These are phyloP conservation scores for Grammothele lineata DNA, from an alignment of 768 basidiomycete species.

Conservation along the genomic window DNA sequence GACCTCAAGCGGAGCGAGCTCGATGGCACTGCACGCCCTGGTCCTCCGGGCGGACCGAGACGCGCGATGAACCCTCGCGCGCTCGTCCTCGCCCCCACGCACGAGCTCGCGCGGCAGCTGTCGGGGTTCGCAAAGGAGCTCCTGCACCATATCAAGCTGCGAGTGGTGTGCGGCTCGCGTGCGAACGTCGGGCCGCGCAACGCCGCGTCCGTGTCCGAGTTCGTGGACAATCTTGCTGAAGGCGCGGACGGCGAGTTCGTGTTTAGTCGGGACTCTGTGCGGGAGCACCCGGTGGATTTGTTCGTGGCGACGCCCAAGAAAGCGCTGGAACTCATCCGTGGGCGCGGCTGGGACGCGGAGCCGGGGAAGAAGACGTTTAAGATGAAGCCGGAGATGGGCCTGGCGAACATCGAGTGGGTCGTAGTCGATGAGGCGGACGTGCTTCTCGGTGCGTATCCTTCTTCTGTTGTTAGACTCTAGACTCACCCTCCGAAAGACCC, in stretches of 20 bases:
- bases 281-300: conserved; percentile 42
- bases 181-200: conserved; percentile 39
- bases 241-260: conserved; percentile 17
- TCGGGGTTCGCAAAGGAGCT: conserved; percentile 70
- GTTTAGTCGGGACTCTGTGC: conserved; percentile 21
- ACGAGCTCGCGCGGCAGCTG: conserved; percentile 83
- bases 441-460: conserved; percentile 62
- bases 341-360: conserved; percentile 48
- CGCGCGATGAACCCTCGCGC: conserved; percentile 64
- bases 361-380: conserved; percentile 26
- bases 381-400: conserved; percentile 53
- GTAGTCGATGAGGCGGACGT: conserved; percentile 91
- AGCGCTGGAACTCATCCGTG: conserved; percentile 54
- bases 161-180: conserved; percentile 66
- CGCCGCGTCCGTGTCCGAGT: conserved; percentile 41
- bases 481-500: conserved; percentile 46
- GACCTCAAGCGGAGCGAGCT: conserved; percentile 66
- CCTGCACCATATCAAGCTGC: conserved; percentile 69
- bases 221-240: conserved; percentile 35
- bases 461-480: neutral
- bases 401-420: conserved; percentile 81
- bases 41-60: conserved; percentile 3
- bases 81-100: conserved; percentile 81
- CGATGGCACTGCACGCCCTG: conserved; percentile 3
- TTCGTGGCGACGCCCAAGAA: conserved; percentile 65